These are phyloP conservation scores for Rickenella mellea DNA, from an alignment of 768 basidiomycete species.

Conservation along the genomic window DNA sequence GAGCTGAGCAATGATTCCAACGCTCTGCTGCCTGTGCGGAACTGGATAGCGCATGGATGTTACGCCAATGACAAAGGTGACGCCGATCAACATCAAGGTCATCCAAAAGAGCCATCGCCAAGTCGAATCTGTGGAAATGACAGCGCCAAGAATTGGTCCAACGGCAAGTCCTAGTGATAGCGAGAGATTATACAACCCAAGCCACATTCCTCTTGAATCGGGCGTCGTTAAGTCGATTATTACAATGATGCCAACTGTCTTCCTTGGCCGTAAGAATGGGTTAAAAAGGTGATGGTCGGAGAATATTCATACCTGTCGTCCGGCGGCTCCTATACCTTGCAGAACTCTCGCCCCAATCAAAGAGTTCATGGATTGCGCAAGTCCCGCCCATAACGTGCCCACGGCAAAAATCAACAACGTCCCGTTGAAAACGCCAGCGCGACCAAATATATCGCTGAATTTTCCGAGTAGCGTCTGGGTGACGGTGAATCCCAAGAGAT, in stretches of 20 bases:
- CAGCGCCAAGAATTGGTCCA: slow-evolving; percentile 37
- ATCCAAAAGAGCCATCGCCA: slow-evolving; percentile 44
- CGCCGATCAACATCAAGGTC: slow-evolving; percentile 22
- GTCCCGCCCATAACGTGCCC: slow-evolving; percentile 23
- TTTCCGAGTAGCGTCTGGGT: slow-evolving; percentile 24
- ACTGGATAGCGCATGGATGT: slow-evolving; percentile 21
- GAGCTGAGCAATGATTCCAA: slow-evolving; percentile 22
- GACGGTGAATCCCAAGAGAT: slow-evolving; percentile 26
- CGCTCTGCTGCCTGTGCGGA: slow-evolving; percentile 20
- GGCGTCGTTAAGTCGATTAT: slow-evolving; percentile 26
- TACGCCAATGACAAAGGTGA: slow-evolving; percentile 19
- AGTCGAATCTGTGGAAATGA: slow-evolving; percentile 29
- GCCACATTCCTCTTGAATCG: slow-evolving; percentile 24
- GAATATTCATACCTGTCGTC: too few relatives aligned
- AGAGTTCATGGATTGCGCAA: slow-evolving; percentile 26
- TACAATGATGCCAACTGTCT: slow-evolving; percentile 25
- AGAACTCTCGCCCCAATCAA: slow-evolving; percentile 23
- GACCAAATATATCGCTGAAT: slow-evolving; percentile 26
- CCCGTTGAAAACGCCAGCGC: slow-evolving; percentile 22
- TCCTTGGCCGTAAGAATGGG: too few relatives aligned
- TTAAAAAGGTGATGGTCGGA: too few relatives aligned
- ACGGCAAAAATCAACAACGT: slow-evolving; percentile 25
- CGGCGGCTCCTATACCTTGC: slow-evolving; percentile 28
- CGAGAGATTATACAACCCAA: slow-evolving; percentile 24
- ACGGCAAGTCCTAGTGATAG: slow-evolving; percentile 34